phyloP scores from a whole-genome alignment of 208 protist genomes.

The Entamoeba dispar region DNA sequence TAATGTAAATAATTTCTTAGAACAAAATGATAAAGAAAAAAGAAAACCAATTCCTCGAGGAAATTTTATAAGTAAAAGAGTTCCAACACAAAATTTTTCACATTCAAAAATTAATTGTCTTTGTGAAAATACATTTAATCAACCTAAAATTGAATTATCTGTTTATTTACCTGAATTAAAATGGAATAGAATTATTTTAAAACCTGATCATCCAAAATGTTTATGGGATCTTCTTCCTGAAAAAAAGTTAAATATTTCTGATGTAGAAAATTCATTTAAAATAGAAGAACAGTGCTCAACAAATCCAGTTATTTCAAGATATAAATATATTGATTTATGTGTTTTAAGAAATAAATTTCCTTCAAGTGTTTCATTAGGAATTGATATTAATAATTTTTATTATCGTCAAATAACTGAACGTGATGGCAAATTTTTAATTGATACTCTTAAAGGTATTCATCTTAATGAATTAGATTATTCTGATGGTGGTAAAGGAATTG shows the following conservation, averaged over 20 bases:
- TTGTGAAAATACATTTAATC: no score
- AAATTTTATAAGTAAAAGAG: not conserved
- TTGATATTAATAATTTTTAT: not conserved
- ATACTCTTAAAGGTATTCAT: not conserved
- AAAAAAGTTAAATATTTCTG: not conserved
- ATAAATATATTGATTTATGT: not conserved
- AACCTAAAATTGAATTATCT: not conserved
- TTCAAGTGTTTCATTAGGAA: not conserved
- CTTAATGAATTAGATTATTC: not conserved
- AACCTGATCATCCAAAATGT: not conserved
- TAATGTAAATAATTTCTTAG: no score
- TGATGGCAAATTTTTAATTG: not conserved
- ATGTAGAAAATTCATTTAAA: not conserved
- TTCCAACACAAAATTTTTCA: not conserved
- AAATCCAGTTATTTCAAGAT: not conserved
- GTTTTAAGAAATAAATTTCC: not conserved
- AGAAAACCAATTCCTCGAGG: not conserved
- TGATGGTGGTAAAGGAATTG: not conserved
- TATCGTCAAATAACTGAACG: not conserved
- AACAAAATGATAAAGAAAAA: not conserved
- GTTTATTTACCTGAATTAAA: not conserved
- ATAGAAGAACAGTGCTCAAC: not conserved
- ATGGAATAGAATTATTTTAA: not conserved
- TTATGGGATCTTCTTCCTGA: not conserved
- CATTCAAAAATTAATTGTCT: no score